phyloP scores from a whole-genome alignment of 306 rosid genomes.

The Trichosanthes truncata region DNA sequence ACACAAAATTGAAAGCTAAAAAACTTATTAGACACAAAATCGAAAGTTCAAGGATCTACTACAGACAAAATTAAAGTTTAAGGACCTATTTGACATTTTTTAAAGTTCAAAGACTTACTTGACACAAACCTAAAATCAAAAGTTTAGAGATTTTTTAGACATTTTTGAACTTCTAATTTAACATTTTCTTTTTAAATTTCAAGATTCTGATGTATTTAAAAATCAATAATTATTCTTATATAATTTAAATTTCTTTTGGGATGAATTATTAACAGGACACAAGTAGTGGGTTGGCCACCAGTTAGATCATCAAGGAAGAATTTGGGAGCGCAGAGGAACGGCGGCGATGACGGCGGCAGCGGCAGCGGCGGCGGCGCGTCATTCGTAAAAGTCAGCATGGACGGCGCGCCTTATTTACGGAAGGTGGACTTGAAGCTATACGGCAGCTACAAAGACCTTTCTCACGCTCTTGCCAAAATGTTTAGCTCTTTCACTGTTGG shows the following conservation, averaged over 20 bases:
- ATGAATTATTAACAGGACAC: slow-evolving; percentile 36
- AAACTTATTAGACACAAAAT: too few relatives aligned
- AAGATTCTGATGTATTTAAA: too few relatives aligned
- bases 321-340: slow-evolving; percentile 37
- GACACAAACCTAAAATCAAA: too few relatives aligned
- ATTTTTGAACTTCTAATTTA: too few relatives aligned
- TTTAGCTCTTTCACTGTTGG: slow-evolving; percentile 59
- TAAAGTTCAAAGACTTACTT: too few relatives aligned
- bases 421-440: slow-evolving; percentile 77
- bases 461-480: slow-evolving; percentile 64
- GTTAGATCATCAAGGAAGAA: slow-evolving; percentile 72
- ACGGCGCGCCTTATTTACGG: slow-evolving; percentile 81
- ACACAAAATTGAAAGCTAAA: too few relatives aligned
- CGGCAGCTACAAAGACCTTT: slow-evolving; percentile 65
- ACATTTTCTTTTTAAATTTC: too few relatives aligned
- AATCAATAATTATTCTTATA: too few relatives aligned
- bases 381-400: slow-evolving; percentile 84
- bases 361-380: slow-evolving; percentile 21
- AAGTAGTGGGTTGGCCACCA: slow-evolving; percentile 96
- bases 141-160: too few relatives aligned
- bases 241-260: neutral
- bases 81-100: too few relatives aligned
- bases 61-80: too few relatives aligned
- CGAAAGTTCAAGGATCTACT: too few relatives aligned
- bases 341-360: neutral